Base-by-base conservation (phyloP, 805 yeast genomes). In the Wickerhamiella qilinensis region DNA sequence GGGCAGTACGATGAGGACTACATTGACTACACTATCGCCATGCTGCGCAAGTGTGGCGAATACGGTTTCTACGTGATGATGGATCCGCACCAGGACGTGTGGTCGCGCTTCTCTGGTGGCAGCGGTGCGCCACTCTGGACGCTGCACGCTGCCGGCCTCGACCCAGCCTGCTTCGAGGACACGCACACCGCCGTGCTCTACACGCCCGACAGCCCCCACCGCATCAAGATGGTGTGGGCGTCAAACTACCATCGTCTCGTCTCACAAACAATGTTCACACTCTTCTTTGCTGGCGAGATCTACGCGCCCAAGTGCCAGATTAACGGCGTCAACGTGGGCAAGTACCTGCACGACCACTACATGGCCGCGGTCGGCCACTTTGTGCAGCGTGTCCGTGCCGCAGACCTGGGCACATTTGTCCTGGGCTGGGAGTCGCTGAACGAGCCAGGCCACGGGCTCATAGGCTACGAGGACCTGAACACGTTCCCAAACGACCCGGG, bases 51-150 rank as follows among this genome's bases (percentile, higher is more conserved):
- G 7, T 38, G 41, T 12, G 65, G 71, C 36, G 51, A 64, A 20
- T 62, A 77, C 27, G 94, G 88, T 1, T 56, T 85, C 18, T 83
- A 81, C 50, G 83, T 85, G 11, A 74, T 81, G 45, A 51, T 86
- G 42, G 95, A 85, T 52, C 82, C 93, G 1, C 96, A 85, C 57
- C 96, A 85, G 55, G 96, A 85, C 55, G 91, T 78, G 18, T 85
- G 96, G 96, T 77, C 91, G 2, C 68, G 95, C 40, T 79, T 66
- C 53, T 63, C 74, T n/a, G 95, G 96, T 4, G 96, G 96, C 2
- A 75, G 83, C 40, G 96, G 96, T 16, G 94, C 95, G 5, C 95
- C 96, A 0, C 48, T 80, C 53, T 85, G 96, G 96, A 85, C 95
- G 0, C 58, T 84, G 7, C 76, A 78, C 49, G 86, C 88, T n/a